Base-by-base conservation (phyloP, 1,284 basidiomycete species). In the Rhizoctonia solani region DNA sequence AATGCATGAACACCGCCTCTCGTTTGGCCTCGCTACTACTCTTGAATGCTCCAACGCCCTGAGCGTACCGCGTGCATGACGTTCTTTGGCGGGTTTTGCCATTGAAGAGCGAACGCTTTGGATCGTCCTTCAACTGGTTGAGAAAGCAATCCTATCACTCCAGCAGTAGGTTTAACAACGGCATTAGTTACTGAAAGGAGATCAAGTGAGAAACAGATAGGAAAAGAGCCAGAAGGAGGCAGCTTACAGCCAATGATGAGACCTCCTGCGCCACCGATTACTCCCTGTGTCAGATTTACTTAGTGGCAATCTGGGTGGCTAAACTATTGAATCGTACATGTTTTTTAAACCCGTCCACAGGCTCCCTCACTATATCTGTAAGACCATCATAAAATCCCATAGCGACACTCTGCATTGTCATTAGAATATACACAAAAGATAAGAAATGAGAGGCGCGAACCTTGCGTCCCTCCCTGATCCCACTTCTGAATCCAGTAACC, bases 351-450 rank as follows among this genome's bases (percentile, higher is more conserved):
- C 81, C 82, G 69, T 78, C 74, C 3, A 80, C 68, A 0, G 83
- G 82, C 71, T 84, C 82, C 13, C 74, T 79, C 13, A 83, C 78
- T 1, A 84, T 74, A 2, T 82, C 83, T 0, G 80, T 81, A 61
- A 85, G 81, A 13, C 82, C 84, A 71, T 85, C 83, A 70, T 80
- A 81, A 54, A 80, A 4, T 81, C 77, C 56, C 72, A 77, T 74
- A 77, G 29, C 74, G 2, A 79, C 68, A 3, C 78, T 76, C 72
- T 76, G 16, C 11, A 2, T 13, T 3, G 3, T 30, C 23, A 44
- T 19, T 27, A 16, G 41, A 1, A 13, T 2, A n/a, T 14, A 19
- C 16, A 5, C 29, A 25, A 32, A 30, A 13, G 42, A 25, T 6
- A 14, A 11, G 9, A 16, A 29, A 8, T 30, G 21, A 37, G n/a